Percentiles rank a stretch among this genome's conserved stretches.
Evolutionary conservation across 305 asterid species (phyloP).

Genomic region (Solanum hybrid): DNA sequence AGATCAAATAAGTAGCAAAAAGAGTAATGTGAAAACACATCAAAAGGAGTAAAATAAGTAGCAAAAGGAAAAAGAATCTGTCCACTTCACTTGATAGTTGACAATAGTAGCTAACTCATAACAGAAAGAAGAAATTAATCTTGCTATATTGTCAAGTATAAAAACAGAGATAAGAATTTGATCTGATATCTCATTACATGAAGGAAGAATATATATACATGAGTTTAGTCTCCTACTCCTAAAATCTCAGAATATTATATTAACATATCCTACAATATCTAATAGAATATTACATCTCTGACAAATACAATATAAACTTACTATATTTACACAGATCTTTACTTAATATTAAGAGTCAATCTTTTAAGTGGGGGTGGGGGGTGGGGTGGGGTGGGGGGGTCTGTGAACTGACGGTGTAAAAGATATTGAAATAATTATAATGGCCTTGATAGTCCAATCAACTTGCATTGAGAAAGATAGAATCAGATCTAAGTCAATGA

Average conservation of each 20-base stretch:
- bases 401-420: not conserved
- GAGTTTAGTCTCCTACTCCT: not conserved
- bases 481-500: not conserved
- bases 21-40: not conserved
- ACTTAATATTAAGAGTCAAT: not conserved
- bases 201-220: not conserved
- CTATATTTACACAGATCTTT: not conserved
- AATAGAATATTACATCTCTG: not conserved
- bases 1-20: not conserved
- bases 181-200: not conserved
- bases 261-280: not conserved
- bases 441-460: not conserved
- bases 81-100: not conserved
- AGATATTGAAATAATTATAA: not conserved
- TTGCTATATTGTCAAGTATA: not conserved
- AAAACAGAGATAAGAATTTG: not conserved
- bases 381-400: not conserved
- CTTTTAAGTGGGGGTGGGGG: not conserved
- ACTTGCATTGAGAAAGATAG: not conserved
- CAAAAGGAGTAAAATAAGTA: not conserved
- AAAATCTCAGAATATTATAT: not conserved
- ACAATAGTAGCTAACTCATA: not conserved
- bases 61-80: not conserved
- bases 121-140: not conserved
- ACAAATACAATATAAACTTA: not conserved